A percentile compares a stretch with the other conserved stretches of the same genome.
phyloP scores from a whole-genome alignment of 2,329 filamentous ascomycete genomes.

The Trichoderma oligosporum region DNA sequence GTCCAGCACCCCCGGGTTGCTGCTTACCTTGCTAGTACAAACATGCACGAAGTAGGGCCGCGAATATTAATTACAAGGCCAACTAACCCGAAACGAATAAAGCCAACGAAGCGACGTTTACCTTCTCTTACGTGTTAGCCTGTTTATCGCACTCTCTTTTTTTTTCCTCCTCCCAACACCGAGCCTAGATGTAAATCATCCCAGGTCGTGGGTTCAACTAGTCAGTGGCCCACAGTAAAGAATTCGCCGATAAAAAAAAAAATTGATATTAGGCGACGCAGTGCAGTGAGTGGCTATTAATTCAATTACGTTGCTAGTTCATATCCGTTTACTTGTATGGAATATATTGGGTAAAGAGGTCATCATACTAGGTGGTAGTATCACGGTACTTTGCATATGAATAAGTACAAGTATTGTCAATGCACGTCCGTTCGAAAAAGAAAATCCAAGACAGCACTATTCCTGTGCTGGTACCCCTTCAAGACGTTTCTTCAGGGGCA shows the following conservation, averaged over 20 bases:
- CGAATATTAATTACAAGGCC: slow-evolving; percentile 14
- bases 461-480: too few species aligned
- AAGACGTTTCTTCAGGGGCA: background rate
- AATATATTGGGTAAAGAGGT: background rate
- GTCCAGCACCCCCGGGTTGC: too few species aligned
- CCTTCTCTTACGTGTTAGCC: background rate
- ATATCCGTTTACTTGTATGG: too few species aligned
- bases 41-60: slow-evolving; percentile 8
- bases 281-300: background rate
- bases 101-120: slow-evolving; percentile 2
- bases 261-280: slow-evolving; percentile 1
- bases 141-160: background rate
- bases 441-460: too few species aligned
- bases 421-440: too few species aligned
- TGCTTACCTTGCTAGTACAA: background rate
- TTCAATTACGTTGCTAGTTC: background rate
- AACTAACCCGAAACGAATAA: slow-evolving; percentile 3
- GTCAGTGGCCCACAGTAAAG: slow-evolving; percentile 7
- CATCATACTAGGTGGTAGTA: too few species aligned
- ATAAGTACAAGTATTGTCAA: too few species aligned
- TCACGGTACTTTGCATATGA: too few species aligned
- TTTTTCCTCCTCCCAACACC: background rate
- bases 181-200: slow-evolving; percentile 6
- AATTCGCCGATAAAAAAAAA: slow-evolving; percentile 8
- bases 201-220: slow-evolving; percentile 1